Conservation (phyloP, 169 alveolate genomes). For the Cyclospora cayetanensis region DNA sequence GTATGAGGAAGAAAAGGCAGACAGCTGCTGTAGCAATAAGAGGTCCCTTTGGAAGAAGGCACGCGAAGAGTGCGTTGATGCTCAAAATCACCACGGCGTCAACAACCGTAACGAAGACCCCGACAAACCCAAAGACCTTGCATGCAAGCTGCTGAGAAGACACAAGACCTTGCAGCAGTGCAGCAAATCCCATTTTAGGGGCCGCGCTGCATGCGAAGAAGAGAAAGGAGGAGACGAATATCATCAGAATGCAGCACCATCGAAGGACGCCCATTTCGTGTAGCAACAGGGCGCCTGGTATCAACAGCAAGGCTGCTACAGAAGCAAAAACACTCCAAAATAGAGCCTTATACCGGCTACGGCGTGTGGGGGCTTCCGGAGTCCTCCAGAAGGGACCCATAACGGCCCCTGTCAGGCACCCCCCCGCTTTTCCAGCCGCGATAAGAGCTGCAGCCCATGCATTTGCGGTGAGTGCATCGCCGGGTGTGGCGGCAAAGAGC, state of each 20-base stretch:
- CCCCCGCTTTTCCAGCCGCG: slow-evolving; percentile 69
- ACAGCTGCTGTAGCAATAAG: slow-evolving; percentile 1
- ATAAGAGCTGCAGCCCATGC: slow-evolving; percentile 14
- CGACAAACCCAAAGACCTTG: slow-evolving; percentile 69
- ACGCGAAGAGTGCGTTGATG: slow-evolving; percentile 25
- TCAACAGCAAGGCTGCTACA: slow-evolving; percentile 2
- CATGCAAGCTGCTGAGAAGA: slow-evolving; percentile 55
- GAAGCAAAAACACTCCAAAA: slow-evolving; percentile 53
- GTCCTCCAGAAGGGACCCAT: slow-evolving; percentile 56
- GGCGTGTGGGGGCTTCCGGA: slow-evolving; percentile 31
- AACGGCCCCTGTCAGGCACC: slow-evolving; percentile 43
- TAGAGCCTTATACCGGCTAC: slow-evolving; percentile 6
- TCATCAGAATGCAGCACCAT: not conserved
- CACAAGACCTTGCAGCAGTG: slow-evolving; percentile 70
- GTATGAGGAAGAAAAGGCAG: not conserved
- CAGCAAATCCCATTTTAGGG: slow-evolving; percentile 69
- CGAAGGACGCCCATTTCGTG: not conserved
- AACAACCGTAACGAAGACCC: slow-evolving; percentile 58
- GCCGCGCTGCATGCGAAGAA: slow-evolving; percentile 69
- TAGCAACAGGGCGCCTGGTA: not conserved
- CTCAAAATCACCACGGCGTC: slow-evolving; percentile 65
- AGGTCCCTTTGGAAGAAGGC: not conserved
- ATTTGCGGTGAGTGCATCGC: not conserved
- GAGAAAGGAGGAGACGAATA: slow-evolving; percentile 21
- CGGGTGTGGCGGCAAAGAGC: not conserved